Percentiles rank a stretch among this genome's conserved stretches.
Conservation (phyloP, 106 monocot genomes). For the Apostasia shenzhenica region DNA sequence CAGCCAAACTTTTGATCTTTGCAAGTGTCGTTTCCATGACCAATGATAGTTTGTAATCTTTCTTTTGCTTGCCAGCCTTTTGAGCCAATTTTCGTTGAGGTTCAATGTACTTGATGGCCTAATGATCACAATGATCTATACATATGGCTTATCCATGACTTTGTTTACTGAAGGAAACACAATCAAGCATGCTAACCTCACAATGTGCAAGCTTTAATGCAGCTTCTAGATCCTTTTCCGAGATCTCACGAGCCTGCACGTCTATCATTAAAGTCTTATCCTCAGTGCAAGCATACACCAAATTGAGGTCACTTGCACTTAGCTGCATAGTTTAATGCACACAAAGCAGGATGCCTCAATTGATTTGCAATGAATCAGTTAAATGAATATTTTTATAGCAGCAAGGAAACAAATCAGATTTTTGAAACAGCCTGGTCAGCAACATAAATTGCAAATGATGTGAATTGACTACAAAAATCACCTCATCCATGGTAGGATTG, state of each 20-base stretch:
- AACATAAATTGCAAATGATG: not conserved
- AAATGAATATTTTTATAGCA: not conserved
- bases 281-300: slow-evolving; percentile 92
- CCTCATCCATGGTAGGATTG: slow-evolving; percentile 94
- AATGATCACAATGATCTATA: slow-evolving; percentile 14
- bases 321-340: slow-evolving; percentile 34
- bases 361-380: too few species aligned
- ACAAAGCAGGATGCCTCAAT: not conserved
- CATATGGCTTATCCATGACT: not conserved
- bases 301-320: slow-evolving; percentile 85
- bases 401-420: too few species aligned
- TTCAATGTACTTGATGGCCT: slow-evolving; percentile 92
- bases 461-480: slow-evolving; percentile 3
- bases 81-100: slow-evolving; percentile 92
- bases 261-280: slow-evolving; percentile 98
- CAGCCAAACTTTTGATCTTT: slow-evolving; percentile 60
- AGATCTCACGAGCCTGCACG: slow-evolving; percentile 93
- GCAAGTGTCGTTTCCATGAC: slow-evolving; percentile 60
- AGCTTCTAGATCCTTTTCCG: slow-evolving; percentile 80
- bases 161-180: slow-evolving; percentile 7
- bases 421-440: not conserved
- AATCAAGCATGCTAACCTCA: slow-evolving; percentile 47
- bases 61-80: slow-evolving; percentile 85
- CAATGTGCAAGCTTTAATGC: slow-evolving; percentile 78
- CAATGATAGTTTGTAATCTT: slow-evolving; percentile 79